Evolutionary conservation across 805 yeast genomes (phyloP), one percentile per base, ranked within the genome.

Genomic region (Deakozyma indianensis): DNA sequence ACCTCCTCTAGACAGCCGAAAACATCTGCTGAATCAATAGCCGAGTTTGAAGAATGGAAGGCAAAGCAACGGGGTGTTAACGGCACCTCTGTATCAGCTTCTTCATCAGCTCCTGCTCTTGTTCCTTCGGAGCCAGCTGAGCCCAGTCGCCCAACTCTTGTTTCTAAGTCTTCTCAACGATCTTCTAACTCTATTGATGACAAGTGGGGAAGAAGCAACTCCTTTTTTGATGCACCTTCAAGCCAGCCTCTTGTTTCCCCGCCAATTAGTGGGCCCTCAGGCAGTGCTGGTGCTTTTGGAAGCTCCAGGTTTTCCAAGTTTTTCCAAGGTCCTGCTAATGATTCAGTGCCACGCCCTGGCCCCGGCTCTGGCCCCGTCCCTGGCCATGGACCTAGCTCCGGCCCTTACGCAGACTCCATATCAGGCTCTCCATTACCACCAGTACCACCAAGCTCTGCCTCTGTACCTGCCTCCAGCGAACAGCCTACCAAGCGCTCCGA

Each of bases 281-380:
- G 11, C 14, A 14, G 28, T 25, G 7, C 14, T 14, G 18, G 38
- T 20, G 18, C 20, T 9, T 14, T 14, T 14, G 47, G 45, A 18
- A 43, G 45, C 9, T 45, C 47, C 22, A 42, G 43, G 41, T 45
- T 45, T 35, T 45, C 47, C 16, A 42, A 27, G 15, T 45, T 45
- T 7, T 45, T 45, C 42, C 42, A 40, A 42, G 47, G 45, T 5
- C 45, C 45, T 14, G 45, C 38, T 14, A 5, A 9, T 25, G 28
- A 25, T 9, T 7, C 28, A 9, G n/a, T n/a, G n/a, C n/a, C n/a
- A n/a, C n/a, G n/a, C n/a, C n/a, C n/a, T n/a, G n/a, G n/a, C n/a
- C n/a, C n/a, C n/a, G n/a, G n/a, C n/a, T n/a, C n/a, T n/a, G n/a
- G n/a, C n/a, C n/a, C n/a, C n/a, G n/a, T n/a, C n/a, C n/a, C n/a